A percentile compares a stretch with the other conserved stretches of the same genome.
These are phyloP conservation scores for Candida ficus DNA, from an alignment of 805 yeast genomes.

Conservation along the genomic window DNA sequence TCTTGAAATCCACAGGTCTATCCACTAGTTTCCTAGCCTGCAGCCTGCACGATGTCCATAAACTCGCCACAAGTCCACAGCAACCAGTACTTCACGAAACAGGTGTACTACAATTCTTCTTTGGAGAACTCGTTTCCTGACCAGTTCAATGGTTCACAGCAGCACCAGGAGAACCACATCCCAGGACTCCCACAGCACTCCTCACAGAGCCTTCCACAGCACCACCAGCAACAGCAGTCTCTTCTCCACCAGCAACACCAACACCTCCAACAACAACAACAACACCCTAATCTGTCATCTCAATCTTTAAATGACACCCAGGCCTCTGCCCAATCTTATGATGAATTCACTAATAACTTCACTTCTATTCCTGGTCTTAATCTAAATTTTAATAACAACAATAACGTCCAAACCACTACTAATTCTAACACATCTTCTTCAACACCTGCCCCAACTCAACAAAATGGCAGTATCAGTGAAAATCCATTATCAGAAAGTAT, in stretches of 20 bases:
- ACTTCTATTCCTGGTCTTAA: constrained; percentile 17
- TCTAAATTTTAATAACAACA: constrained; percentile 11
- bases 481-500: constrained; percentile 7
- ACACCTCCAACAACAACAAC: background rate
- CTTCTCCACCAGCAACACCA: background rate
- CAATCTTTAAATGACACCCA: constrained; percentile 1
- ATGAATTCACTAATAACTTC: constrained; percentile 18
- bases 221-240: constrained; percentile 1
- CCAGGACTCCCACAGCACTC: background rate
- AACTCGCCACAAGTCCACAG: constrained; percentile 20
- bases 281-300: background rate
- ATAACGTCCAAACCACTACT: constrained; percentile 1
- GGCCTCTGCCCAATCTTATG: constrained; percentile 7
- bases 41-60: constrained; percentile 13
- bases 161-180: background rate
- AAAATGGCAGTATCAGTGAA: constrained; percentile 3
- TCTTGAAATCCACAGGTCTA: too few relatives aligned
- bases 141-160: constrained; percentile 7
- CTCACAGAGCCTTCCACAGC: background rate
- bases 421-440: background rate
- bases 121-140: constrained; percentile 21
- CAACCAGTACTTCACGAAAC: constrained; percentile 15
- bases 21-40: background rate
- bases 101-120: constrained; percentile 13
- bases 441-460: constrained; percentile 3